phyloP scores from a whole-genome alignment of 2,329 filamentous ascomycete genomes.

The Polytolypa hystricis region DNA sequence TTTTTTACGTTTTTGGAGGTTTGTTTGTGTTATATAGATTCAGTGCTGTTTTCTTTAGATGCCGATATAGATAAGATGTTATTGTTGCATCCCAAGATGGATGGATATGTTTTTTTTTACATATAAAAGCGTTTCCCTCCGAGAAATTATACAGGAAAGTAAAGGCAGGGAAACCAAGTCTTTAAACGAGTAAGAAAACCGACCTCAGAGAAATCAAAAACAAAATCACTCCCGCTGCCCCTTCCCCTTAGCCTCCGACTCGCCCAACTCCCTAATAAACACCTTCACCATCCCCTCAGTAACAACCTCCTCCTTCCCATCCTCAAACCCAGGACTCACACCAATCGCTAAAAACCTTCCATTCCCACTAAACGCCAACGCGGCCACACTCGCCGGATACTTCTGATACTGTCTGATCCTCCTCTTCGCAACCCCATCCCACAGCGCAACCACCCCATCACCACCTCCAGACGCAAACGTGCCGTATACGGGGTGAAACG shows the following conservation, averaged over 20 bases:
- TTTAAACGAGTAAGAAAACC: too few species aligned
- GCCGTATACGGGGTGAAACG: conserved; percentile 71
- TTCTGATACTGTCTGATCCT: conserved; percentile 83
- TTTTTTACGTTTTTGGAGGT: too few species aligned
- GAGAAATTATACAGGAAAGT: too few species aligned
- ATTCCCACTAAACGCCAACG: conserved; percentile 64
- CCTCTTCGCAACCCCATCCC: conserved; percentile 85
- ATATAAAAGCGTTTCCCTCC: too few species aligned
- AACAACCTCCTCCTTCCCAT: conserved; percentile 68
- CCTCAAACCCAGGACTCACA: conserved; percentile 77
- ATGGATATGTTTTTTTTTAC: too few species aligned
- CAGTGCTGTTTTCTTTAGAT: too few species aligned
- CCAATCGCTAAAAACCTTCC: conserved; percentile 70
- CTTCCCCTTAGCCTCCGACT: conserved; percentile 82
- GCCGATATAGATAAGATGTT: too few species aligned
- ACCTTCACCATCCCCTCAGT: conserved; percentile 64
- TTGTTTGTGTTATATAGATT: too few species aligned
- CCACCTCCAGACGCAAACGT: conserved; percentile 86
- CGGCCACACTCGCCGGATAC: conserved; percentile 66
- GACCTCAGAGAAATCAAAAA: too few species aligned
- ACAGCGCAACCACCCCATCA: conserved; percentile 82
- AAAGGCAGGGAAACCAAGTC: too few species aligned
- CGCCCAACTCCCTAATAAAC: conserved; percentile 70
- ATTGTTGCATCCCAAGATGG: too few species aligned
- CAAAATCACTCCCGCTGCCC: conserved; percentile 49